Conservation (phyloP, 73 alveolate genomes). For the Effrenium voratum region DNA sequence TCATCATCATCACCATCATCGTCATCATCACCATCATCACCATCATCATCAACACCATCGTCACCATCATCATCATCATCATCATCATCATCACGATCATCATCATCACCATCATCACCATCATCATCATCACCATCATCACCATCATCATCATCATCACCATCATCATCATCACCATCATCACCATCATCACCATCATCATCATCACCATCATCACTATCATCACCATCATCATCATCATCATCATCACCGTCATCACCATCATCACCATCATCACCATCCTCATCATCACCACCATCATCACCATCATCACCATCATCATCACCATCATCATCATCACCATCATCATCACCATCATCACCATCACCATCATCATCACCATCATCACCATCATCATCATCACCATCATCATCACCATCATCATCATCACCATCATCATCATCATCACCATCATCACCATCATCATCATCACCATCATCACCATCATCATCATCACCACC, state of each 20-base stretch:
- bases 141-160: no score
- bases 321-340: neutral
- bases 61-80: neutral
- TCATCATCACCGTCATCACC: neutral
- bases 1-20: neutral
- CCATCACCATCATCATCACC: neutral
- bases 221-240: neutral
- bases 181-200: neutral
- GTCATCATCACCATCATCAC: neutral
- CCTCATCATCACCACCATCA: neutral
- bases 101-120: neutral
- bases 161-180: neutral
- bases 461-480: neutral
- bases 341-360: neutral
- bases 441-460: neutral
- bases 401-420: neutral
- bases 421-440: neutral
- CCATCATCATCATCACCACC: neutral
- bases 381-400: neutral
- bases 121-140: no score
- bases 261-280: neutral
- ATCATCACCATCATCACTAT: neutral
- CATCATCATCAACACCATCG: neutral
- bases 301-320: neutral
- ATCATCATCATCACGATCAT: neutral